Percentiles rank a stretch among this genome's conserved stretches.
Evolutionary conservation across 1,284 basidiomycete genomes (phyloP).

Genomic region (Pseudozyma tsukubaensis): DNA sequence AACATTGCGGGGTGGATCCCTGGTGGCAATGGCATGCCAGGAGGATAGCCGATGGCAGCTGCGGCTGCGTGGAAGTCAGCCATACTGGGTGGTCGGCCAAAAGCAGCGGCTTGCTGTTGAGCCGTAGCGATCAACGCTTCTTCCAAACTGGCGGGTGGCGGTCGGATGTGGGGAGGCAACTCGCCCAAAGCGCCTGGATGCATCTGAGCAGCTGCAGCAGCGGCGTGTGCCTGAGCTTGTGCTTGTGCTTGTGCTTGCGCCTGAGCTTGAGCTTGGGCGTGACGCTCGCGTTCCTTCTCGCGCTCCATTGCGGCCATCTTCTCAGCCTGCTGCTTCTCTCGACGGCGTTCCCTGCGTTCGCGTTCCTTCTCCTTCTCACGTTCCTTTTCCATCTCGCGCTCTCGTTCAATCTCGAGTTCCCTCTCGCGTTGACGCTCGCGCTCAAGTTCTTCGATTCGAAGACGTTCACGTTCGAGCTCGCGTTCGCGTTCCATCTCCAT

Average conservation of each 20-base stretch:
- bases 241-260: constrained; percentile 43
- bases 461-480: constrained; percentile 27
- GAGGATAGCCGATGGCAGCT: constrained; percentile 39
- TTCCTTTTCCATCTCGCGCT: constrained; percentile 37
- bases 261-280: constrained; percentile 39
- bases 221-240: constrained; percentile 46
- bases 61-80: constrained; percentile 48
- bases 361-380: constrained; percentile 44
- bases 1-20: constrained; percentile 38
- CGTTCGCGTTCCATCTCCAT: constrained; percentile 24
- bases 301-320: constrained; percentile 43
- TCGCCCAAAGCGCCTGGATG: constrained; percentile 29
- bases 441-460: constrained; percentile 33
- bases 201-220: constrained; percentile 33
- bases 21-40: constrained; percentile 39
- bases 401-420: constrained; percentile 36
- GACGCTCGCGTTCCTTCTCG: constrained; percentile 38
- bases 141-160: constrained; percentile 35
- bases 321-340: constrained; percentile 49
- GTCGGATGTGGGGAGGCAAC: constrained; percentile 32
- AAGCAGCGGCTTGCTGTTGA: constrained; percentile 40
- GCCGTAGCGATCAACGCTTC: constrained; percentile 45
- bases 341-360: constrained; percentile 37
- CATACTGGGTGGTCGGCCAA: constrained; percentile 38
- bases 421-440: constrained; percentile 28